These are phyloP conservation scores for Telopea speciosissima DNA, from an alignment of 177 flowering plant species.

Conservation along the genomic window DNA sequence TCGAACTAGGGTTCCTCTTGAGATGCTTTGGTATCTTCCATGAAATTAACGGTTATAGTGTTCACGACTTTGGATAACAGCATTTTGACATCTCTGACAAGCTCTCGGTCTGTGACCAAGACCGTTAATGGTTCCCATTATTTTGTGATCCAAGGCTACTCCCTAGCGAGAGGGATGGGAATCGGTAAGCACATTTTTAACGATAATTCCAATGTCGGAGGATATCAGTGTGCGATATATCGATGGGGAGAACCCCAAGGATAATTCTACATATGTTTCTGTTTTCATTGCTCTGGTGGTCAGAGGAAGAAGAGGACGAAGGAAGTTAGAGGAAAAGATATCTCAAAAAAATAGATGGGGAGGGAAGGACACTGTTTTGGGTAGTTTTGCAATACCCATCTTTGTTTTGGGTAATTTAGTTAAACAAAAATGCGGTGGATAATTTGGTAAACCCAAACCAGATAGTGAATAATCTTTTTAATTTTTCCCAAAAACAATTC, in stretches of 20 bases:
- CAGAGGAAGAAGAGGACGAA: no score
- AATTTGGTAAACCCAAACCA: no score
- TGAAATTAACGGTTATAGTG: conserved; percentile 8
- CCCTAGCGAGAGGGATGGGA: conserved; percentile 73
- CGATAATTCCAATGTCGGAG: conserved; percentile 63
- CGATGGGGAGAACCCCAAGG: conserved; percentile 70
- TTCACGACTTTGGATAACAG: conserved; percentile 1
- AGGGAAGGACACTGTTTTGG: no score
- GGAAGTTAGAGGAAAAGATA: no score
- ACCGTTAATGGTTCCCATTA: conserved; percentile 68
- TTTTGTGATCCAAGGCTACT: conserved; percentile 59
- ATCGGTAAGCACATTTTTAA: conserved; percentile 65
- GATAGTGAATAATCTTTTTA: no score
- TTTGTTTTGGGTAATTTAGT: no score
- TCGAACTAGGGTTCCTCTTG: not conserved
- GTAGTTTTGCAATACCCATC: no score
- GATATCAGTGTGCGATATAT: conserved; percentile 69
- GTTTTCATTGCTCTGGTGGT: conserved; percentile 65
- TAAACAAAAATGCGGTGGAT: no score
- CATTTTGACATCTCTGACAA: conserved; percentile 11
- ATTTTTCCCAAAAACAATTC: no score
- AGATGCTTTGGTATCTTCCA: conserved; percentile 6
- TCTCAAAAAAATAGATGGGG: no score
- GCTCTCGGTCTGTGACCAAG: conserved; percentile 43
- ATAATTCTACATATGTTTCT: conserved; percentile 60